Conservation (phyloP, 1,284 basidiomycete species). For the Puccinia coronata region DNA sequence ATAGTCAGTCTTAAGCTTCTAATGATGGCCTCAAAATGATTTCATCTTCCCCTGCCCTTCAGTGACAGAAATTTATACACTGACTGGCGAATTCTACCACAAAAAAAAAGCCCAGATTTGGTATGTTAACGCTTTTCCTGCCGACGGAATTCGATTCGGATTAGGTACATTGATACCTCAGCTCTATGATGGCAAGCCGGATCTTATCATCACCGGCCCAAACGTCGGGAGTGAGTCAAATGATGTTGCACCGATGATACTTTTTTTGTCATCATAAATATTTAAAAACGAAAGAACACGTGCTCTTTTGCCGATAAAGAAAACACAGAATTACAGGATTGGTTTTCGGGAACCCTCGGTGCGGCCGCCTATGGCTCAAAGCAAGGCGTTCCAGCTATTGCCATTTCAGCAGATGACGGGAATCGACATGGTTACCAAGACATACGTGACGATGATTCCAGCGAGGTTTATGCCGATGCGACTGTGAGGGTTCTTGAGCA, state of each 20-base stretch:
- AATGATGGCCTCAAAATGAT: too few species aligned
- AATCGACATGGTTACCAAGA: conserved; percentile 26
- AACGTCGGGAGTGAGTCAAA: conserved; percentile 39
- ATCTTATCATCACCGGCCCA: conserved; percentile 32
- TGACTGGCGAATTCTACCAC: too few species aligned
- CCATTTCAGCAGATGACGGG: conserved; percentile 22
- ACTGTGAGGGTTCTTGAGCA: conserved; percentile 32
- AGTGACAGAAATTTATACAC: not conserved
- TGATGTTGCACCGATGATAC: too few species aligned
- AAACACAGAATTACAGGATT: conserved; percentile 22
- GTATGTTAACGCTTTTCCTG: conserved; percentile 44
- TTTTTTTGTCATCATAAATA: not conserved
- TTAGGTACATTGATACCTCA: conserved; percentile 13
- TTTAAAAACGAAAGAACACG: not conserved
- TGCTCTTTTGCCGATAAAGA: conserved; percentile 11
- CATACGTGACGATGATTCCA: not conserved
- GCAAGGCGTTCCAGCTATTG: conserved; percentile 35
- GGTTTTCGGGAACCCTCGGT: conserved; percentile 46
- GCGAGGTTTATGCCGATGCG: conserved; percentile 27
- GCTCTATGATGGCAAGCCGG: not conserved
- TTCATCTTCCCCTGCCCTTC: too few species aligned
- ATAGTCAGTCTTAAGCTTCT: conserved; percentile 1
- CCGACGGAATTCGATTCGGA: conserved; percentile 45
- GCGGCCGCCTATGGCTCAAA: conserved; percentile 13
- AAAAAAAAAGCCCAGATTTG: conserved; percentile 23